Conservation (phyloP, 768 basidiomycete species). For the Cystobasidium onofrii region DNA sequence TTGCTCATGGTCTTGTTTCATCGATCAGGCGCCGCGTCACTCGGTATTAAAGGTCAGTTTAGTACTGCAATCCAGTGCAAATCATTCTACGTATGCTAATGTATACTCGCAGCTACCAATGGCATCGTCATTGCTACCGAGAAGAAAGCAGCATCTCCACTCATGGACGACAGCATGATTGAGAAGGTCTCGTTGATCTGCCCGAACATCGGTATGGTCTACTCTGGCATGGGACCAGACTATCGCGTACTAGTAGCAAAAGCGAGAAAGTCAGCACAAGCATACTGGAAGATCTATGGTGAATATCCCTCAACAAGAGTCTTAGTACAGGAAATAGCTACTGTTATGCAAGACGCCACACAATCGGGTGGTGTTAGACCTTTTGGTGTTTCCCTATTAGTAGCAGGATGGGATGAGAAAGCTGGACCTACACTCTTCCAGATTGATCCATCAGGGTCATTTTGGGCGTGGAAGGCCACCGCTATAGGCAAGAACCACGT, state of each 20-base stretch:
- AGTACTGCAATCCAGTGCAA: background rate
- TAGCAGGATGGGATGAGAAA: slow-evolving; percentile 90
- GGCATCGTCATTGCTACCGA: slow-evolving; percentile 99
- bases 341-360: slow-evolving; percentile 96
- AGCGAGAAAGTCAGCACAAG: slow-evolving; percentile 93
- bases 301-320: slow-evolving; percentile 97
- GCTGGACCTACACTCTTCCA: slow-evolving; percentile 97
- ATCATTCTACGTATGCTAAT: background rate
- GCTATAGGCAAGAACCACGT: slow-evolving; percentile 99
- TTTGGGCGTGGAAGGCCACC: slow-evolving; percentile 99
- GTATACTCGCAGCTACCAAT: slow-evolving; percentile 70
- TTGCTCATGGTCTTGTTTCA: background rate
- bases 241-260: slow-evolving; percentile 88
- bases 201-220: slow-evolving; percentile 98
- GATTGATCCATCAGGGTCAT: slow-evolving; percentile 96
- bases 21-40: slow-evolving; percentile 65
- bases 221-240: slow-evolving; percentile 99
- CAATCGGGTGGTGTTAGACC: slow-evolving; percentile 98
- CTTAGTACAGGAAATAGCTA: slow-evolving; percentile 92
- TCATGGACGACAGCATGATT: slow-evolving; percentile 95
- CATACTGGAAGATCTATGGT: slow-evolving; percentile 98
- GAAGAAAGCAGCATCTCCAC: slow-evolving; percentile 95
- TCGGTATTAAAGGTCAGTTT: slow-evolving; percentile 91
- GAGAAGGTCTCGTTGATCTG: slow-evolving; percentile 93
- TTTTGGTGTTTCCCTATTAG: slow-evolving; percentile 93